phyloP scores from a whole-genome alignment of 2,329 filamentous ascomycete species.

The Trichoderma aggressivum region DNA sequence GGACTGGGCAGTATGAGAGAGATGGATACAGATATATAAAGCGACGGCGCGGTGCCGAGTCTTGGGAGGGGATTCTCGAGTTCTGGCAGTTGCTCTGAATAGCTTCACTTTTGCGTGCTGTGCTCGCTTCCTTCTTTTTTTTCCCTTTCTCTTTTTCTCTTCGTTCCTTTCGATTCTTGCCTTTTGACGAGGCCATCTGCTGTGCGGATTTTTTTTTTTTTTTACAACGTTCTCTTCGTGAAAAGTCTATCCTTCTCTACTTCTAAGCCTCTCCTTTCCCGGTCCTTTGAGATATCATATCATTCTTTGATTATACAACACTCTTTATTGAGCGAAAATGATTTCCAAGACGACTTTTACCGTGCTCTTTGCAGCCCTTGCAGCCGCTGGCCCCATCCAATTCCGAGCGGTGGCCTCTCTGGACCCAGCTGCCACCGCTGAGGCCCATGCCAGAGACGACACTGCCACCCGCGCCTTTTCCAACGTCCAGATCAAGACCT shows the following conservation, averaged over 20 bases:
- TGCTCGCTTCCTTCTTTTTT: constrained; percentile 15
- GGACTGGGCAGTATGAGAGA: background rate
- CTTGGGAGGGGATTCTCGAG: background rate
- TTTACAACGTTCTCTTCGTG: constrained; percentile 14
- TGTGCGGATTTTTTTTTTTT: constrained; percentile 24
- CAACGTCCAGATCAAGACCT: constrained; percentile 43
- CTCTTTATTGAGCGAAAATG: background rate
- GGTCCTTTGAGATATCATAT: background rate
- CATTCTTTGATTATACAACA: background rate
- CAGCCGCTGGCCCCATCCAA: constrained; percentile 11
- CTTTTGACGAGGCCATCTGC: constrained; percentile 23
- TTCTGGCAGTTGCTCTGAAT: constrained; percentile 9
- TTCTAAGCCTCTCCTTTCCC: background rate
- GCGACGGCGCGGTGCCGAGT: background rate
- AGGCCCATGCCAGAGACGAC: constrained; percentile 44
- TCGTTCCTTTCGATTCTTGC: constrained; percentile 17
- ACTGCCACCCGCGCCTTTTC: constrained; percentile 44
- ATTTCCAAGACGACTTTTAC: background rate
- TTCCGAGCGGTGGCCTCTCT: constrained; percentile 36
- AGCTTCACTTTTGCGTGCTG: constrained; percentile 21
- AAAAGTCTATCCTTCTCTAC: background rate
- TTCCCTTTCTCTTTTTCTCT: constrained; percentile 3
- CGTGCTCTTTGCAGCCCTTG: constrained; percentile 14
- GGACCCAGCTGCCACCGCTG: constrained; percentile 41
- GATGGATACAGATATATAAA: background rate